phyloP scores from a whole-genome alignment of 192 early-diverging fungal genomes.

The Gryganskiella cystojenkinii region DNA sequence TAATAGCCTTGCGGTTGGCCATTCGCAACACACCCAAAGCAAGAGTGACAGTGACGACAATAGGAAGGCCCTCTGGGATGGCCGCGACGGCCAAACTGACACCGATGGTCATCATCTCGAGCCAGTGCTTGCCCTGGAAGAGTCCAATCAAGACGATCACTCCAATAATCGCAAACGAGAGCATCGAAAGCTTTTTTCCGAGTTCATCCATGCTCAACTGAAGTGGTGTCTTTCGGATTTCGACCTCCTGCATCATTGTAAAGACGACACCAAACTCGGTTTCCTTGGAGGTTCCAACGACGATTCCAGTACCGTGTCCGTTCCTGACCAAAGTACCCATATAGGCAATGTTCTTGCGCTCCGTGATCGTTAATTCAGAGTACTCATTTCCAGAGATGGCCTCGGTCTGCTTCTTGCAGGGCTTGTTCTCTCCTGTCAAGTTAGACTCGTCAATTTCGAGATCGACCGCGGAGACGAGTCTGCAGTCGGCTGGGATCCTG shows the following conservation, averaged over 20 bases:
- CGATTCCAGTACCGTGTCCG: slow-evolving; percentile 89
- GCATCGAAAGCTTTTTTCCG: slow-evolving; percentile 84
- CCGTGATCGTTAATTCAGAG: slow-evolving; percentile 71
- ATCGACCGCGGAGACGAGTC: slow-evolving; percentile 79
- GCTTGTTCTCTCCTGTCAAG: slow-evolving; percentile 89
- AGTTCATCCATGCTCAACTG: slow-evolving; percentile 96
- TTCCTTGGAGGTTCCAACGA: slow-evolving; percentile 87
- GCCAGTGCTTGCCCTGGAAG: slow-evolving; percentile 86
- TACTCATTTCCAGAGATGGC: slow-evolving; percentile 54
- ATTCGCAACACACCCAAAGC: slow-evolving; percentile 93
- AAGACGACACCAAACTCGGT: slow-evolving; percentile 98
- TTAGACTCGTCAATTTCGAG: slow-evolving; percentile 94
- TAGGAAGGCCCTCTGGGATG: slow-evolving; percentile 98
- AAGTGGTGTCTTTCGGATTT: slow-evolving; percentile 90
- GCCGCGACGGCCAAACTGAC: slow-evolving; percentile 95
- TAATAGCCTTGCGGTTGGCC: slow-evolving; percentile 92
- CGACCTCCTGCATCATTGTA: slow-evolving; percentile 93
- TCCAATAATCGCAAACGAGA: slow-evolving; percentile 89
- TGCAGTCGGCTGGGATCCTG: slow-evolving; percentile 93
- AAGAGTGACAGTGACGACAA: slow-evolving; percentile 97
- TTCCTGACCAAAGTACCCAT: slow-evolving; percentile 95
- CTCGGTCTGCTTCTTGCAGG: slow-evolving; percentile 74
- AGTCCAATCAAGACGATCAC: slow-evolving; percentile 88
- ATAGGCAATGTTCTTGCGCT: slow-evolving; percentile 90
- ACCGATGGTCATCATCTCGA: slow-evolving; percentile 98